Percentiles rank a stretch among this genome's conserved stretches.
Evolutionary conservation across 2,329 filamentous ascomycete genomes (phyloP).

Genomic region (Clarireedia monteithiana): DNA sequence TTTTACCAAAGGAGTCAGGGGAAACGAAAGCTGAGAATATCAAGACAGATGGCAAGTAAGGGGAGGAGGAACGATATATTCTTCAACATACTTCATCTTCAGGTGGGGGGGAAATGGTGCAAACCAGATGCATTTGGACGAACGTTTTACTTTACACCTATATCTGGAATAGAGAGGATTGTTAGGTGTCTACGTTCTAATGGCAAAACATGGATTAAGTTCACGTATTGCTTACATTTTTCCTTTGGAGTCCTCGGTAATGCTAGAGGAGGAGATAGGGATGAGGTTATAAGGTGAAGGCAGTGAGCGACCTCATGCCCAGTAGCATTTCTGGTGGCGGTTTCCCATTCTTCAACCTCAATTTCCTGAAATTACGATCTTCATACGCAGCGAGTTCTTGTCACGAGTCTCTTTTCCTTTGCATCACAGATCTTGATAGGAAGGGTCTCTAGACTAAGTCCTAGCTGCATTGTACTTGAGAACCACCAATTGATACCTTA

Average conservation of each 20-base stretch:
- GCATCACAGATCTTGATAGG: slow-evolving; percentile 24
- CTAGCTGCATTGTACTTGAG: slow-evolving; percentile 24
- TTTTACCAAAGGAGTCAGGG: slow-evolving; percentile 8
- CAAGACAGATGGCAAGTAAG: slow-evolving; percentile 2
- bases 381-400: slow-evolving; percentile 26
- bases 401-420: slow-evolving; percentile 21
- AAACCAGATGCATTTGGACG: slow-evolving; percentile 18
- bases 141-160: slow-evolving; percentile 16
- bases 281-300: slow-evolving; percentile 4
- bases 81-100: background rate
- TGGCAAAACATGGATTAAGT: slow-evolving; percentile 12
- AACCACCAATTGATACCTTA: slow-evolving; percentile 23
- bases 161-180: slow-evolving; percentile 18
- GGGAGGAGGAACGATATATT: background rate
- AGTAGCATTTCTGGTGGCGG: slow-evolving; percentile 13
- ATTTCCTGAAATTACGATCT: slow-evolving; percentile 24
- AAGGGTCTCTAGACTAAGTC: slow-evolving; percentile 22
- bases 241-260: slow-evolving; percentile 4
- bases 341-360: slow-evolving; percentile 15
- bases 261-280: slow-evolving; percentile 7
- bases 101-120: slow-evolving; percentile 4
- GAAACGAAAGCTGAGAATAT: background rate
- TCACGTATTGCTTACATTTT: slow-evolving; percentile 15
- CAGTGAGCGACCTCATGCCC: slow-evolving; percentile 10
- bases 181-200: slow-evolving; percentile 16